Conservation (phyloP, 352 stramenopile genomes). For the Phytophthora meadii region DNA sequence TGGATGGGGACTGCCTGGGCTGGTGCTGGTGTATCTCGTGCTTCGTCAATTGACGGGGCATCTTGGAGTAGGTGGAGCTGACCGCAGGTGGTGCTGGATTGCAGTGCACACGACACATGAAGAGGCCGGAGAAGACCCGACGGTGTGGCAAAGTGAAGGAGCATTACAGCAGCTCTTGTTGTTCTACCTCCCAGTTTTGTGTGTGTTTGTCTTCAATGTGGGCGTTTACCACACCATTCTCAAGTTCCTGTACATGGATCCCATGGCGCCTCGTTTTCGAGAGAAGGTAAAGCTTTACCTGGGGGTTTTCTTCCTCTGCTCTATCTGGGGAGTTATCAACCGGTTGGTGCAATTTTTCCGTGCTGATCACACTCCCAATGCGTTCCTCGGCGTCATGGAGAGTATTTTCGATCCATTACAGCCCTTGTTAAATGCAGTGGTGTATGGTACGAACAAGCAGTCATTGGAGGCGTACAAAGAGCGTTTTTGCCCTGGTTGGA, state of each 20-base stretch:
- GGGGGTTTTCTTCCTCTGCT: constrained; percentile 76
- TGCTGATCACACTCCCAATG: constrained; percentile 52
- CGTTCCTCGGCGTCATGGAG: constrained; percentile 67
- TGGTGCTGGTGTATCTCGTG: constrained; percentile 60
- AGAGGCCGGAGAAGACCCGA: constrained; percentile 35
- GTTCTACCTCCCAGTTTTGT: constrained; percentile 70
- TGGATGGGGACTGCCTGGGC: constrained; percentile 71
- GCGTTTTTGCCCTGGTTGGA: constrained; percentile 69
- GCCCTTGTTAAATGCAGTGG: constrained; percentile 70
- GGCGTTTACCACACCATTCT: constrained; percentile 66
- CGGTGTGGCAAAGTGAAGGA: constrained; percentile 51
- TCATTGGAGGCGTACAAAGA: constrained; percentile 78
- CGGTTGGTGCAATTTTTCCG: constrained; percentile 69
- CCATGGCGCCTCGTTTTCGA: constrained; percentile 67
- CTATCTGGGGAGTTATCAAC: constrained; percentile 75
- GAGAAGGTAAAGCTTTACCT: constrained; percentile 72
- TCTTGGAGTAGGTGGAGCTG: constrained; percentile 67
- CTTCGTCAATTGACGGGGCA: constrained; percentile 76
- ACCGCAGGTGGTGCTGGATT: constrained; percentile 85
- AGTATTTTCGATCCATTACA: constrained; percentile 78
- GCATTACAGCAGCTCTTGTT: constrained; percentile 69
- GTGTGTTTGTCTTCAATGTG: constrained; percentile 77
- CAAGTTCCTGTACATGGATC: constrained; percentile 64
- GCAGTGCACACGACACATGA: constrained; percentile 46
- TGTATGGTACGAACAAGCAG: constrained; percentile 77